A percentile compares a stretch with the other conserved stretches of the same genome.
Evolutionary conservation across 176 grass and related monocot species (phyloP).

Genomic region (Ensete glaucum): DNA sequence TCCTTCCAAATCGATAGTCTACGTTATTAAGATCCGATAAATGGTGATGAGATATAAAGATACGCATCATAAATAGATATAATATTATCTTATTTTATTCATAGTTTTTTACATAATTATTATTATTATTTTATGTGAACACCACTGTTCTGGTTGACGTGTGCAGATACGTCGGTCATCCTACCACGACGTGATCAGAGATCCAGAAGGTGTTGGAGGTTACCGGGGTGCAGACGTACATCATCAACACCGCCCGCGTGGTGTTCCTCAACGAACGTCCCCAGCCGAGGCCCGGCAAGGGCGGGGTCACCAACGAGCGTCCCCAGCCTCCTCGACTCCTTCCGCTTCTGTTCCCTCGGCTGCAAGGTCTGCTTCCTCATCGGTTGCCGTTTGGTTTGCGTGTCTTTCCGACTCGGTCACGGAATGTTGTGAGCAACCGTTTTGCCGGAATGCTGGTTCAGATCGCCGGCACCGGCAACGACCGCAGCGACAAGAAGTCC

Average conservation of each 20-base stretch:
- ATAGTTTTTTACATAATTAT: too few species aligned
- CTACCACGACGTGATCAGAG: slow-evolving; percentile 99
- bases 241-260: slow-evolving; percentile 95
- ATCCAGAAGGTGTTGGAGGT: slow-evolving; percentile 96
- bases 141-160: background rate
- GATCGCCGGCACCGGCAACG: slow-evolving; percentile 48
- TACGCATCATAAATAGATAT: too few species aligned
- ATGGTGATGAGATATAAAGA: too few species aligned
- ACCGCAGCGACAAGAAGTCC: slow-evolving; percentile 26
- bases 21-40: too few species aligned
- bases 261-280: slow-evolving; percentile 95
- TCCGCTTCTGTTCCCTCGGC: slow-evolving; percentile 96
- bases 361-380: slow-evolving; percentile 46
- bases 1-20: too few species aligned
- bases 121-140: too few species aligned
- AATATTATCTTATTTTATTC: too few species aligned
- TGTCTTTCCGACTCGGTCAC: background rate
- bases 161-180: slow-evolving; percentile 84
- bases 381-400: too few species aligned
- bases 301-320: slow-evolving; percentile 69
- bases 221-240: slow-evolving; percentile 86
- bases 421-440: slow-evolving; percentile 13
- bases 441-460: slow-evolving; percentile 9
- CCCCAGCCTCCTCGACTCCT: slow-evolving; percentile 93
- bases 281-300: slow-evolving; percentile 87